Evolutionary conservation across 768 basidiomycete genomes (phyloP).

Genomic region (Pseudohyphozyma bogoriensis): DNA sequence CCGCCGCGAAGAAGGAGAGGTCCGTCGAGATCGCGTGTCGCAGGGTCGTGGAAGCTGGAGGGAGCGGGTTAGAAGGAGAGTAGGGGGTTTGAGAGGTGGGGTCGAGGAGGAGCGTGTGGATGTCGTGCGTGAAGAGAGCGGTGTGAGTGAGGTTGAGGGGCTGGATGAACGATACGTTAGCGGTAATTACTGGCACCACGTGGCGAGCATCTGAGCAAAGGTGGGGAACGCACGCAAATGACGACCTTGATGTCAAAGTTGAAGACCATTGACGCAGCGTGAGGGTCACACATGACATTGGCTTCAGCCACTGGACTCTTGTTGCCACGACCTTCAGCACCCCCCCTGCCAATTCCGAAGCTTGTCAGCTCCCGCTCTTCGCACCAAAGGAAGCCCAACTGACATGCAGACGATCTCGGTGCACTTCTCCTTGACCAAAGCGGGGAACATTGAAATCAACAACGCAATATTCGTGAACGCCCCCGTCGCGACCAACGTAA

Average conservation of each 20-base stretch:
- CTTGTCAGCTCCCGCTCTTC: constrained; percentile 59
- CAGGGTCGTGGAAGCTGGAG: constrained; percentile 33
- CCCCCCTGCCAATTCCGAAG: constrained; percentile 78
- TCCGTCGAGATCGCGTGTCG: constrained; percentile 64
- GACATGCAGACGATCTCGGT: constrained; percentile 56
- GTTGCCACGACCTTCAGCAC: constrained; percentile 74
- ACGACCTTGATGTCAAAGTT: constrained; percentile 53
- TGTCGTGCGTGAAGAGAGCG: constrained; percentile 29
- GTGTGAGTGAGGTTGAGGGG: constrained; percentile 24
- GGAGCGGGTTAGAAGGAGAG: constrained; percentile 37
- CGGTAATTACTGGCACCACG: background rate
- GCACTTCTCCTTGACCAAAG: constrained; percentile 46
- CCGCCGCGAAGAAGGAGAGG: constrained; percentile 58
- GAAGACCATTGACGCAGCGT: constrained; percentile 72
- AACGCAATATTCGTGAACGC: constrained; percentile 75
- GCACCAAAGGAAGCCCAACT: too few relatives aligned
- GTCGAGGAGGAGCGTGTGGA: constrained; percentile 51
- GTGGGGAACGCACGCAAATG: constrained; percentile 10
- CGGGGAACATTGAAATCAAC: constrained; percentile 49
- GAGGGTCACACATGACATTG: constrained; percentile 43
- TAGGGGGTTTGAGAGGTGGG: constrained; percentile 32
- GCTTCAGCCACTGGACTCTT: constrained; percentile 34
- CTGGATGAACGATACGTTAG: background rate
- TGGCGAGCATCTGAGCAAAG: background rate
- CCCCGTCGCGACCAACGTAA: constrained; percentile 62